Conservation (phyloP, 2,329 filamentous ascomycete species). For the Aspergillus versicolor region DNA sequence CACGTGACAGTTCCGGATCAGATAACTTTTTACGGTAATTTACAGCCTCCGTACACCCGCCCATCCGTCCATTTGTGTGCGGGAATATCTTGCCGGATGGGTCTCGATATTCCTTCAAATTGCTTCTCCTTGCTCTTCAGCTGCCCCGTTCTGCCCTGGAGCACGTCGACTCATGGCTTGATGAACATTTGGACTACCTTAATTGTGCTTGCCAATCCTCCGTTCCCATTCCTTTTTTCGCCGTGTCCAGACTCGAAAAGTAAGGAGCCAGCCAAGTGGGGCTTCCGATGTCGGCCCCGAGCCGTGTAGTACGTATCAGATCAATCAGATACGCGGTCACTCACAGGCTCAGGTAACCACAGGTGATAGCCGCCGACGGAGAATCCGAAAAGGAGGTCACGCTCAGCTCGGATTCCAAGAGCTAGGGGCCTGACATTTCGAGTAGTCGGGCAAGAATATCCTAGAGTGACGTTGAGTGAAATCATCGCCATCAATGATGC, state of each 20-base stretch:
- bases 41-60: neutral
- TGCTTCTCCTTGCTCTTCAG: neutral
- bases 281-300: neutral
- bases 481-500: neutral
- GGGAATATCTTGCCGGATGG: neutral
- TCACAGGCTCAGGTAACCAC: too few species aligned
- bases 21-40: constrained; percentile 18
- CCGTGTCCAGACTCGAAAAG: neutral
- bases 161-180: too few species aligned
- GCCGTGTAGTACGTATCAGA: neutral
- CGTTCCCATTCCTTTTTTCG: neutral
- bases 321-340: neutral
- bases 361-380: too few species aligned
- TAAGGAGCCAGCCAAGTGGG: constrained; percentile 1
- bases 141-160: too few species aligned
- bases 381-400: too few species aligned
- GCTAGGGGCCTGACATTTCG: neutral
- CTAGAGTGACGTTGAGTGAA: neutral
- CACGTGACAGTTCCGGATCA: constrained; percentile 18
- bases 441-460: neutral
- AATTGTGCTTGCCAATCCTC: neutral
- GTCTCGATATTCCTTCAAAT: neutral
- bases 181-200: neutral
- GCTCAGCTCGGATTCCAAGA: neutral
- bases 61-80: neutral